phyloP scores from a whole-genome alignment of 106 monocot genomes.

The Iris macrosiphon region DNA sequence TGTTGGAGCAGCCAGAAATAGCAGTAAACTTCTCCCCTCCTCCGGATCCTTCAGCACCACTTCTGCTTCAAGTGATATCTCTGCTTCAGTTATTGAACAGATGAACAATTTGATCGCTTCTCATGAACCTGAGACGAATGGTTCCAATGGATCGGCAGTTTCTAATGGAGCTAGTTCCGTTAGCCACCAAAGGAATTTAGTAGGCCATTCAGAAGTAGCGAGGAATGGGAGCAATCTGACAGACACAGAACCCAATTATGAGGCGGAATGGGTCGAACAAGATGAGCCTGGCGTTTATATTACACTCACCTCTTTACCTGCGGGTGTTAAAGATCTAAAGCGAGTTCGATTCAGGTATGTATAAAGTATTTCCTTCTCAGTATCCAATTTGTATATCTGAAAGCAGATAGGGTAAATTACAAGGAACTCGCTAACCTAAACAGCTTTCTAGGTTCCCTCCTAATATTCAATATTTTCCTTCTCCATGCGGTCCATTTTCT shows the following conservation, averaged over 20 bases:
- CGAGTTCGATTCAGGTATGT: constrained; percentile 94
- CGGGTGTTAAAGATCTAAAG: constrained; percentile 80
- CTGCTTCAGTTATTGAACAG: constrained; percentile 38
- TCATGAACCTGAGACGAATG: constrained; percentile 44
- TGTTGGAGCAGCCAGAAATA: constrained; percentile 52
- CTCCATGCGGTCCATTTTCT: too few species aligned
- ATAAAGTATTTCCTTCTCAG: too few species aligned
- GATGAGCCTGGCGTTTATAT: constrained; percentile 98
- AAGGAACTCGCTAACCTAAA: too few species aligned
- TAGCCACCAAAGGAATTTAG: constrained; percentile 4
- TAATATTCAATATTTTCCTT: too few species aligned
- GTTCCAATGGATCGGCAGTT: constrained; percentile 24
- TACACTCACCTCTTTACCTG: constrained; percentile 78
- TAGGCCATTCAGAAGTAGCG: constrained; percentile 5
- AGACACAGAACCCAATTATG: constrained; percentile 46
- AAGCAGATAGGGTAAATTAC: too few species aligned
- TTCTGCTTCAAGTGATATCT: constrained; percentile 39
- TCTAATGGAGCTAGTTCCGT: constrained; percentile 34
- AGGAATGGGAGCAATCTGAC: constrained; percentile 48
- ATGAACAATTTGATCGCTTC: constrained; percentile 12
- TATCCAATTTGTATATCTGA: too few species aligned
- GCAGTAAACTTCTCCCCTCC: constrained; percentile 45
- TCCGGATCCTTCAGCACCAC: constrained; percentile 30
- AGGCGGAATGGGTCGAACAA: constrained; percentile 94
- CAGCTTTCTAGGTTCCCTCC: too few species aligned